Evolutionary conservation across 257 asterid species (phyloP).

Genomic region (Solanum etuberosum): DNA sequence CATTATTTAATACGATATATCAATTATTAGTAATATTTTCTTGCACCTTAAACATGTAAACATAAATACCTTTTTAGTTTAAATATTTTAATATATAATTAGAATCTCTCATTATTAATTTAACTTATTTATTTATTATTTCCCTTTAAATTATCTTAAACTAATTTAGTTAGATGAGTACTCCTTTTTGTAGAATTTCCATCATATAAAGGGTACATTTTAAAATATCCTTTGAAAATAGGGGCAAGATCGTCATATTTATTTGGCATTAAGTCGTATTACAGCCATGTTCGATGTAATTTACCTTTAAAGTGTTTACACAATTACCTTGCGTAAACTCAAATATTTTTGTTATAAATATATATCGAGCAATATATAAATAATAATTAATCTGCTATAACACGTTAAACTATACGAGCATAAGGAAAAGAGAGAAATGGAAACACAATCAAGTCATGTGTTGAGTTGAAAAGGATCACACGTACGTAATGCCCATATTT

Average conservation of each 20-base stretch:
- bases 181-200: background rate
- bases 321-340: background rate
- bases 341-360: no score
- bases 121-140: no score
- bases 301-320: background rate
- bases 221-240: background rate
- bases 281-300: no score
- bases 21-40: no score
- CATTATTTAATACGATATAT: no score
- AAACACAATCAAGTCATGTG: background rate
- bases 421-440: background rate
- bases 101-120: no score
- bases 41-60: no score
- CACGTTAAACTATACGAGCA: background rate
- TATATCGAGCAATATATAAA: no score
- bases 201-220: background rate
- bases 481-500: background rate
- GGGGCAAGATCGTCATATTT: background rate
- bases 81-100: no score
- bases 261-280: background rate
- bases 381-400: background rate
- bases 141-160: no score
- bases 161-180: background rate
- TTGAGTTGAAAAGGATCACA: background rate
- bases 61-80: no score